Base-by-base conservation (phyloP, 2,329 filamentous ascomycete genomes). In the Fusarium falciforme region DNA sequence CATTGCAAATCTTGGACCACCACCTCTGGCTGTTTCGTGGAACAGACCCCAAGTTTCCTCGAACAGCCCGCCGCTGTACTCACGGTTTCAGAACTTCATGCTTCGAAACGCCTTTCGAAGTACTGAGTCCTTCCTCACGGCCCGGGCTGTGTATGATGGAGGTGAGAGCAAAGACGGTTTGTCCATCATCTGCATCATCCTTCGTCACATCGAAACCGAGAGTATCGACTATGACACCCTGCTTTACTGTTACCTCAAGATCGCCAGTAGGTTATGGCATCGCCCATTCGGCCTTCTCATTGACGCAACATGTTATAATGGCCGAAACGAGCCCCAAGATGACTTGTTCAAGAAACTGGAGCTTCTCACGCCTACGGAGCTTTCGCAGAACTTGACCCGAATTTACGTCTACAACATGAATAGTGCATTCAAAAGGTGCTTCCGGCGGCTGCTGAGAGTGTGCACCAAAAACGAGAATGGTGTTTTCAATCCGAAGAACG, bases 321-420 rank as follows among this genome's bases (percentile, higher is more conserved):
- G 90, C n/a, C 87, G 90, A 68, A 90, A 89, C 64, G 91, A 93
- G 72, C 88, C 90, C 14, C 89, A 89, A 70, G 91, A 93, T 77
- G 89, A 91, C 20, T 82, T 93, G 2, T 91, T 93, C 76, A 89
- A 88, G 62, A 91, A 88, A 75, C 82, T 92, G 10, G 90, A 93
- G 76, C 82, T 88, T 12, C 85, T 93, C 4, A 90, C 89, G 5
- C 91, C 91, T 0, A 85, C 86, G 0, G 91, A 93, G 75, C 80
- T 93, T 52, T 86, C 88, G 2, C 86, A 85, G 61, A 89, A 91
- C 68, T 82, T 93, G 5, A 85, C 88, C 2, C 86, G 90, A 40
- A 86, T 92, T 44, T 93, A 93, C 73, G 86, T 93, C 17, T 93
- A 93, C 81, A 93, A 93, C 78, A 93, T 93, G 91, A 93, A 93